Evolutionary conservation across 805 yeast species (phyloP).

Genomic region (Candida xyloterini): DNA sequence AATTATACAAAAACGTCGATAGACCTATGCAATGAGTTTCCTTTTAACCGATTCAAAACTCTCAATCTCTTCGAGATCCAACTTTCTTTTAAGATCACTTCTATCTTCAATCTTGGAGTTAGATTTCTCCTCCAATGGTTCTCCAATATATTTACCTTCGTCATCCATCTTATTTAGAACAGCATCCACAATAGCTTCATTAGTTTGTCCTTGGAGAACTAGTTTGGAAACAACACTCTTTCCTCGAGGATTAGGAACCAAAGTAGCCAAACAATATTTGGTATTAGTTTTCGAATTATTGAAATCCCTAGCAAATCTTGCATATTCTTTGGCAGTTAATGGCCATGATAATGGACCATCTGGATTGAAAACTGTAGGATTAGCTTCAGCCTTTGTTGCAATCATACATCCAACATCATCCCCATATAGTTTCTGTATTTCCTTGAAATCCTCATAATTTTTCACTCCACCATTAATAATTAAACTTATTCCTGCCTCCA

Average conservation of each 20-base stretch:
- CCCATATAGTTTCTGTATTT: conserved; percentile 51
- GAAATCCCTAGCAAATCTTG: conserved; percentile 48
- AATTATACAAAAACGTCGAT: conserved; percentile 1
- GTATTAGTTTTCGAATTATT: conserved; percentile 70
- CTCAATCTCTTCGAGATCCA: conserved; percentile 6
- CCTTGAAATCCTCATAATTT: conserved; percentile 49
- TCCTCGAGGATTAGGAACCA: conserved; percentile 51
- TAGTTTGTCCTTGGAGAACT: conserved; percentile 53
- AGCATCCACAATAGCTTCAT: conserved; percentile 45
- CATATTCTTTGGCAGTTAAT: conserved; percentile 51
- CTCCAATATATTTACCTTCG: conserved; percentile 30
- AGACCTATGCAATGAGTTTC: conserved; percentile 4
- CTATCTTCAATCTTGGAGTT: conserved; percentile 2
- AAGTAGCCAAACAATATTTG: conserved; percentile 74
- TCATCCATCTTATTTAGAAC: conserved; percentile 35
- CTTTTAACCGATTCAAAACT: conserved; percentile 5
- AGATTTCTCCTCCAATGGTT: conserved; percentile 1
- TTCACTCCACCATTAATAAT: conserved; percentile 78
- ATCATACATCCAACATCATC: conserved; percentile 86
- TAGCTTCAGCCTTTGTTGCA: conserved; percentile 85
- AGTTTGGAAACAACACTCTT: conserved; percentile 48
- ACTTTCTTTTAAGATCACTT: conserved; percentile 4
- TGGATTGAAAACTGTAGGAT: conserved; percentile 70
- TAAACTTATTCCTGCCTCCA: conserved; percentile 60
- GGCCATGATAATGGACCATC: conserved; percentile 51